Percentiles rank a stretch among this genome's conserved stretches.
Conservation (phyloP, 495 filamentous ascomycete species). For the Friedmanniomyces endolithicus region DNA sequence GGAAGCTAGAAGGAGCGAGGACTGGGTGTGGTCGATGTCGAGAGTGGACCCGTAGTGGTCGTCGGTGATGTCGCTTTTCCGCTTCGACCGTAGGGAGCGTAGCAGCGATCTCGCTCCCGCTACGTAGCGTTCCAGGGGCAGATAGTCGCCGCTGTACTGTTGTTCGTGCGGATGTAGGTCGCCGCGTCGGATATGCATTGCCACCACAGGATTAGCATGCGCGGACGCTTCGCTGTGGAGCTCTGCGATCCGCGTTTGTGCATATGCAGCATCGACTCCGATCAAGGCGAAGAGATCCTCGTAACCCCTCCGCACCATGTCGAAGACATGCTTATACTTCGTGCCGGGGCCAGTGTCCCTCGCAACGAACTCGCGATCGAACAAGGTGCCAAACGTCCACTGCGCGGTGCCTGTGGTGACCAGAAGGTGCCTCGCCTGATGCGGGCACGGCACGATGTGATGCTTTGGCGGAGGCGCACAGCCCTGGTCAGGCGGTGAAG, state of each 20-base stretch:
- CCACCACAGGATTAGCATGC: constrained; percentile 40
- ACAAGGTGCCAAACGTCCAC: constrained; percentile 44
- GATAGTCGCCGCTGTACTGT: constrained; percentile 53
- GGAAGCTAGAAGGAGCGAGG: constrained; percentile 45
- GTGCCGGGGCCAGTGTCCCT: constrained; percentile 33
- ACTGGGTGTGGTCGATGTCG: constrained; percentile 19
- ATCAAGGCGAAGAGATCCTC: constrained; percentile 51
- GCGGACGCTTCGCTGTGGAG: constrained; percentile 30
- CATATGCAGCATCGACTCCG: constrained; percentile 45
- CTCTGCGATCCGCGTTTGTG: constrained; percentile 36
- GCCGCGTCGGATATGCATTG: constrained; percentile 60
- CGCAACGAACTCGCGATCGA: constrained; percentile 41
- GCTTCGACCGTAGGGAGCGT: background rate
- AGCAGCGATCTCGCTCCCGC: constrained; percentile 31
- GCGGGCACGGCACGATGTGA: constrained; percentile 59
- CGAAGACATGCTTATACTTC: constrained; percentile 44
- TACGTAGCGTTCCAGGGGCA: constrained; percentile 50
- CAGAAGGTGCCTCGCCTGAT: constrained; percentile 52
- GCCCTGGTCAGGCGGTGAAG: constrained; percentile 40
- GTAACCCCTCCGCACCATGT: constrained; percentile 48
- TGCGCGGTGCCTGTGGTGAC: constrained; percentile 50
- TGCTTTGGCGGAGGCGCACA: constrained; percentile 50
- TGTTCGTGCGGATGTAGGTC: constrained; percentile 55
- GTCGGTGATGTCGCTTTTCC: background rate
- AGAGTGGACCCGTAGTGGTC: constrained; percentile 22